Percentiles rank a stretch among this genome's conserved stretches.
These are phyloP conservation scores for Calonectria honghensis DNA, from an alignment of 2,329 filamentous ascomycete species.

Conservation along the genomic window DNA sequence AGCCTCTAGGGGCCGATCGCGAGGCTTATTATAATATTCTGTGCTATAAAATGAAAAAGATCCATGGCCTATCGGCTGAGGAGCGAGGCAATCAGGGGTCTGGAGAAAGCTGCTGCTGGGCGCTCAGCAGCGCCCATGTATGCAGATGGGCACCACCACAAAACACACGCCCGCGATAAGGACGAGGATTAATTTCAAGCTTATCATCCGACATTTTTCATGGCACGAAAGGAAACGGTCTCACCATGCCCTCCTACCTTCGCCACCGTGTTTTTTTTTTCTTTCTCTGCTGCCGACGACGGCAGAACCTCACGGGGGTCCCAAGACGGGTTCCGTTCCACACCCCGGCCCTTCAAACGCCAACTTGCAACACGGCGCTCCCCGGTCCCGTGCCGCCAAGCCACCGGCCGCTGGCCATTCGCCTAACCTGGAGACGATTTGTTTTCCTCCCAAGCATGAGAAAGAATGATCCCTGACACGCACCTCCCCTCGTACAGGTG, in stretches of 20 bases:
- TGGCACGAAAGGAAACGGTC: neutral
- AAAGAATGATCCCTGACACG: neutral
- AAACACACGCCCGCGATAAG: neutral
- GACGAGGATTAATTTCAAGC: neutral
- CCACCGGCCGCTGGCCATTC: neutral
- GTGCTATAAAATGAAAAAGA: neutral
- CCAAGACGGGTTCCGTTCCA: conserved; percentile 33
- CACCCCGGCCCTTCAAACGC: conserved; percentile 37
- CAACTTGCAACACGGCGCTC: conserved; percentile 33
- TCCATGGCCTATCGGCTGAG: neutral
- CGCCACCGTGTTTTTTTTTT: neutral
- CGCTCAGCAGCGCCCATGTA: no score
- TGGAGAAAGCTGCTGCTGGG: neutral
- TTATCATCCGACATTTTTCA: neutral
- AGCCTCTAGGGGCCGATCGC: neutral
- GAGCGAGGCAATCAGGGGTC: neutral
- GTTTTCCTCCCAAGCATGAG: neutral
- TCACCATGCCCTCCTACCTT: neutral
- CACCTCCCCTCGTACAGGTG: no score
- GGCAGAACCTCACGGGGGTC: conserved; percentile 17
- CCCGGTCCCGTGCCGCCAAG: conserved; percentile 1
- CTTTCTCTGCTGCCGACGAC: neutral
- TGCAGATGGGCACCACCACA: neutral
- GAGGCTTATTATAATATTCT: neutral
- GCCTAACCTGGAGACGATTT: conserved; percentile 1